Conservation (phyloP, 257 asterid species). For the Solanum raphanifolium region DNA sequence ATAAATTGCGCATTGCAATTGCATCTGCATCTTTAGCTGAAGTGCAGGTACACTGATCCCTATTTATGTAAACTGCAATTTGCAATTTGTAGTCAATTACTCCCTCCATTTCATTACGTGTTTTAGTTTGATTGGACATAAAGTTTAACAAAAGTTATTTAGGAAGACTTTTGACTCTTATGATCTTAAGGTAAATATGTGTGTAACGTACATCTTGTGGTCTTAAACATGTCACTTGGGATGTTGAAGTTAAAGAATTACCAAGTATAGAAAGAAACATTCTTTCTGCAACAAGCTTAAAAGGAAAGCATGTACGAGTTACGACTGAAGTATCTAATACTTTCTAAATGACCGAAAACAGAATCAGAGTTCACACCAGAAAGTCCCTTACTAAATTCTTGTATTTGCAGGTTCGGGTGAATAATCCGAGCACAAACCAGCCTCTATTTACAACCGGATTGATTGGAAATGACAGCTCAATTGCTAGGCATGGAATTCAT, state of each 20-base stretch:
- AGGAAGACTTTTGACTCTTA: neutral
- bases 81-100: no score
- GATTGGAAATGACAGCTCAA: no score
- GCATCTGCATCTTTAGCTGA: slow-evolving; percentile 51
- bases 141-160: neutral
- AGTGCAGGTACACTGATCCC: slow-evolving; percentile 27
- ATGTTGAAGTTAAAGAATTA: neutral
- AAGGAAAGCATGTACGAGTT: no score
- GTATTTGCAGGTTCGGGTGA: no score
- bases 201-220: neutral
- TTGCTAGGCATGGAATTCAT: no score
- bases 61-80: neutral
- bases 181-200: neutral
- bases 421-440: no score
- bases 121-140: neutral
- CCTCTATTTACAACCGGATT: no score
- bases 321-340: no score
- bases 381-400: no score
- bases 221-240: neutral
- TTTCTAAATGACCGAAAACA: no score
- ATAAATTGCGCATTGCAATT: slow-evolving; percentile 50
- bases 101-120: neutral
- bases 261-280: rapidly evolving
- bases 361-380: no score
- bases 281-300: no score